phyloP scores from a whole-genome alignment of 768 basidiomycete genomes.

The Pleurotus sapidus region DNA sequence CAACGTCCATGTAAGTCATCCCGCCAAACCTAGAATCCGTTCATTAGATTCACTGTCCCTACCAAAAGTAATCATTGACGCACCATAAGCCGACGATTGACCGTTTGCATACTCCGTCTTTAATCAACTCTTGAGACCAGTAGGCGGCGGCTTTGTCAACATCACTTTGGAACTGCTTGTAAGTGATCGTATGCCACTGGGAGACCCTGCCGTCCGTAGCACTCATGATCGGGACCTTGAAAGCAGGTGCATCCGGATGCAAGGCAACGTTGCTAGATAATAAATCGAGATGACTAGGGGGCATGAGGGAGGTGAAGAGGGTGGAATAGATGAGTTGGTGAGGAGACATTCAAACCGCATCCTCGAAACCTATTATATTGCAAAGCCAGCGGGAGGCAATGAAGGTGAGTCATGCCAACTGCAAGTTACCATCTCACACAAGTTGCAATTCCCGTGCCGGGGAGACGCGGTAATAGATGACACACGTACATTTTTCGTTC shows the following conservation, averaged over 20 bases:
- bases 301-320: background rate
- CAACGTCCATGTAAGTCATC: slow-evolving; percentile 56
- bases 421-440: slow-evolving; percentile 5
- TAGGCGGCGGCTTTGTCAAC: slow-evolving; percentile 54
- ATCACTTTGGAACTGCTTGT: slow-evolving; percentile 47
- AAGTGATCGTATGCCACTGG: slow-evolving; percentile 22
- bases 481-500: background rate
- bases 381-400: background rate
- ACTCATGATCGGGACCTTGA: background rate
- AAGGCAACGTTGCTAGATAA: background rate
- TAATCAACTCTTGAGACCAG: slow-evolving; percentile 44
- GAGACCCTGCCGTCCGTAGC: background rate
- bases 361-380: background rate
- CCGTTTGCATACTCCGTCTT: slow-evolving; percentile 37
- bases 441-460: background rate
- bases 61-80: slow-evolving; percentile 21
- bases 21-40: slow-evolving; percentile 51
- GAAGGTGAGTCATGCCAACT: slow-evolving; percentile 9
- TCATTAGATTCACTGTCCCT: slow-evolving; percentile 5
- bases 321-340: background rate
- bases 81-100: slow-evolving; percentile 66
- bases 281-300: background rate
- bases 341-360: background rate
- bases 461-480: slow-evolving; percentile 6
- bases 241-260: background rate